Conservation (phyloP, 495 filamentous ascomycete genomes). For the Aspergillus steynii region DNA sequence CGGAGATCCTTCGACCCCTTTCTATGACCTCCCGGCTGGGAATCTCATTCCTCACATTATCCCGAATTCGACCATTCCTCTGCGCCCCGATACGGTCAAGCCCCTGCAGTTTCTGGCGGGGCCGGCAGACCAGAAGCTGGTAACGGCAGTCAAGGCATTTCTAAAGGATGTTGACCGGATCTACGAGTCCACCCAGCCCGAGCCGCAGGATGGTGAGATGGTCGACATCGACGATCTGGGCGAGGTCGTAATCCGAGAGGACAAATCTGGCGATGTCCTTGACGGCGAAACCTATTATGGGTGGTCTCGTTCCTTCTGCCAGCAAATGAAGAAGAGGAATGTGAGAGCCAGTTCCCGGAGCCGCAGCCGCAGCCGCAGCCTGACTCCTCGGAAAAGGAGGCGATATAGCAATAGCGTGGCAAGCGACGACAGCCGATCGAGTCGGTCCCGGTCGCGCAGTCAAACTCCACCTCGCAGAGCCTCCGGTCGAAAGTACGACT, state of each 20-base stretch:
- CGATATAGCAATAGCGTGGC: constrained; percentile 51
- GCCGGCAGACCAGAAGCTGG: constrained; percentile 66
- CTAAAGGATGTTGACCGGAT: constrained; percentile 68
- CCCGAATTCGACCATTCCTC: constrained; percentile 70
- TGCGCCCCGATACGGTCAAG: constrained; percentile 70
- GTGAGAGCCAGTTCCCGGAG: constrained; percentile 28
- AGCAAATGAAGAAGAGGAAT: constrained; percentile 71
- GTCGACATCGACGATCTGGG: constrained; percentile 73
- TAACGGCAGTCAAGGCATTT: constrained; percentile 65
- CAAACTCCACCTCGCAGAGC: constrained; percentile 20
- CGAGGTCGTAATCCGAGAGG: constrained; percentile 61
- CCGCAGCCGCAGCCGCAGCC: constrained; percentile 37
- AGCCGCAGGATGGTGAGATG: constrained; percentile 36
- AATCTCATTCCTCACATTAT: constrained; percentile 78
- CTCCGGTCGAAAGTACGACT: constrained; percentile 24
- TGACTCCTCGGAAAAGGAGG: constrained; percentile 33
- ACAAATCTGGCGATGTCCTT: constrained; percentile 58
- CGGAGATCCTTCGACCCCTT: constrained; percentile 72
- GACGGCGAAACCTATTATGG: constrained; percentile 80
- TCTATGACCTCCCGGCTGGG: constrained; percentile 82
- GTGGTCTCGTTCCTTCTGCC: constrained; percentile 79
- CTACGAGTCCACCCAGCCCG: constrained; percentile 44
- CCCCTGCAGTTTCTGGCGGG: constrained; percentile 73
- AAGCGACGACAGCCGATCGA: constrained; percentile 36
- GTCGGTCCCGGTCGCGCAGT: constrained; percentile 28